These are phyloP conservation scores for Taphrina flavorubra DNA, from an alignment of 1,139 yeast genomes.

Conservation along the genomic window DNA sequence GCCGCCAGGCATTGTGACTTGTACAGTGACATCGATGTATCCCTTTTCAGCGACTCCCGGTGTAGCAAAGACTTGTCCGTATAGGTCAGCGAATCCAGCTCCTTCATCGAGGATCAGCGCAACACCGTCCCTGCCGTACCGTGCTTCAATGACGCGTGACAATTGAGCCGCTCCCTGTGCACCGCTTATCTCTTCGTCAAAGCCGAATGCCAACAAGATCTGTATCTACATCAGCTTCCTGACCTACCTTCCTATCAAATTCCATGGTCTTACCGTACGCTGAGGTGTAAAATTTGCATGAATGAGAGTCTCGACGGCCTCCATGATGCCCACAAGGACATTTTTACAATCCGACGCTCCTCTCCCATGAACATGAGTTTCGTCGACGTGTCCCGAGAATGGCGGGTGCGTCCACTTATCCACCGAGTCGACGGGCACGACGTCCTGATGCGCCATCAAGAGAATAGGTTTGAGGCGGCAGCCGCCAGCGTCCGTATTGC, in stretches of 20 bases:
- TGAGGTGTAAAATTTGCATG: conserved; percentile 59
- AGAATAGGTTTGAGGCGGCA: conserved; percentile 70
- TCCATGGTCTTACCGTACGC: conserved; percentile 54
- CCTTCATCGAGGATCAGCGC: conserved; percentile 73
- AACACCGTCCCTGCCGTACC: conserved; percentile 63
- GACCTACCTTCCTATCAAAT: too few species aligned
- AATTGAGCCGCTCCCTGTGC: conserved; percentile 60
- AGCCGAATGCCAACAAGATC: conserved; percentile 66
- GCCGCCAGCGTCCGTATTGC: conserved; percentile 57
- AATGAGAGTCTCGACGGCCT: conserved; percentile 62
- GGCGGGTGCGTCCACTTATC: conserved; percentile 73
- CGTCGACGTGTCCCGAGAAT: conserved; percentile 69
- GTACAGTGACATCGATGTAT: conserved; percentile 58
- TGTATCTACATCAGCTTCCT: not conserved
- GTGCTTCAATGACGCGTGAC: conserved; percentile 55
- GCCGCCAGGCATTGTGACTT: conserved; percentile 67
- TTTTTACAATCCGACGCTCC: conserved; percentile 71
- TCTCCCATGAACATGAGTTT: conserved; percentile 63
- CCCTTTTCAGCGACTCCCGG: conserved; percentile 76
- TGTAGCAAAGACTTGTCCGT: conserved; percentile 60
- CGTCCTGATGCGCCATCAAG: conserved; percentile 80
- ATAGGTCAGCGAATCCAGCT: conserved; percentile 53
- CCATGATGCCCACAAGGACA: conserved; percentile 62
- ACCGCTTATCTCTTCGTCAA: conserved; percentile 75
- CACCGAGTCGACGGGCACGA: conserved; percentile 75